Evolutionary conservation across 352 stramenopile genomes (phyloP), one percentile per base, ranked within the genome.

Genomic region (Globisporangium nunn): DNA sequence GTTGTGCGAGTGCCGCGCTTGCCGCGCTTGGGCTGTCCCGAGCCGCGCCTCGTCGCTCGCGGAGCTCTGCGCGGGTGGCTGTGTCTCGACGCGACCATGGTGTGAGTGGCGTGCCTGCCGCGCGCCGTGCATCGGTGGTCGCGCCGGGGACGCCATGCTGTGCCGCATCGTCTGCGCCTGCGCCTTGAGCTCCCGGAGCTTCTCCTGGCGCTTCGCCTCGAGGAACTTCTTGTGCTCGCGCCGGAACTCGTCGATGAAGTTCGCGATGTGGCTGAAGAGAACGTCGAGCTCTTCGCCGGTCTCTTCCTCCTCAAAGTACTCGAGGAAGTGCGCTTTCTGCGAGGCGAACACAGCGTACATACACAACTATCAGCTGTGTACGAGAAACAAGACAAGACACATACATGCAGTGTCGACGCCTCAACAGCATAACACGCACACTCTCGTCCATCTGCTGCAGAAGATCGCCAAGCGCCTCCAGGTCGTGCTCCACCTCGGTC

Each of bases 231-330:
- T 66, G 62, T 91, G 75, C 43, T 90, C 83, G 18, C 77, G 81
- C 23, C 73, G 66, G 53, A 85, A 93, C 59, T 93, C 83, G 28
- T 45, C 69, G 6, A 74, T 88, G 54, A 91, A 93, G 43, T 81
- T 85, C 1, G 81, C 78, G 52, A 93, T 87, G 58, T 88, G 70
- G 23, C 69, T 70, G 8, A 91, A 69, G 52, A 93, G 50, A 51
- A 88, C 75, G 51, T 93, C 79, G 46, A 93, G 56, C 55, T 90
- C 78, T 49, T 93, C 82, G 33, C 81, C 73, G 2, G 77, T 87
- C 23, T 87, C 83, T 53, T 91, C 77, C 58, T 93, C 83, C 63
- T 91, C 83, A 56, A 93, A 90, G 58, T 91, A 91, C 54, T 89
- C 72, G 10, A 93, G 66, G 55, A 91, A 91, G 14, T 76, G 68